phyloP scores from a whole-genome alignment of 163 green algal species.

The Chlorella variabilis region DNA sequence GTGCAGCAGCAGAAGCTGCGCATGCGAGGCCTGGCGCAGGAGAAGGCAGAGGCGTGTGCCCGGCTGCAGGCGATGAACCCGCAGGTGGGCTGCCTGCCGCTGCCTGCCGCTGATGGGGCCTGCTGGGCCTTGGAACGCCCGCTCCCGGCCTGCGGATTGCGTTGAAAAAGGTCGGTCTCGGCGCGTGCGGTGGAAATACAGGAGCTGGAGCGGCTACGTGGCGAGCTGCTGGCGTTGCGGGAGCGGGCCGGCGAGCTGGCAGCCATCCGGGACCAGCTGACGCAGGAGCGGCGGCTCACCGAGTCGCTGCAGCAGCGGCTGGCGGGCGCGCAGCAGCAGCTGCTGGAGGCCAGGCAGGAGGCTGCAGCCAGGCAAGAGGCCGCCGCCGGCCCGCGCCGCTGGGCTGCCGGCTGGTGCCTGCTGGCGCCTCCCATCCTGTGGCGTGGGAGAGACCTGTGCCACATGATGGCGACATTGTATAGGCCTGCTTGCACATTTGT shows the following conservation, averaged over 20 bases:
- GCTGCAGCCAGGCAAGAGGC: slow-evolving; percentile 29
- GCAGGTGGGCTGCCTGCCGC: slow-evolving; percentile 15
- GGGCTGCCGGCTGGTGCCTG: background rate
- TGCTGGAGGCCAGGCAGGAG: slow-evolving; percentile 31
- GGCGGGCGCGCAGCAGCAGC: slow-evolving; percentile 56
- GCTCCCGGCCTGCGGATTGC: too few relatives aligned
- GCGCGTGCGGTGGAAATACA: background rate
- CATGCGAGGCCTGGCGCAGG: slow-evolving; percentile 64
- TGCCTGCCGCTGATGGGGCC: background rate
- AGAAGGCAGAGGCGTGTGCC: slow-evolving; percentile 54
- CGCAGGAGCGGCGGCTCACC: slow-evolving; percentile 28
- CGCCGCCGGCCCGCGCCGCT: too few relatives aligned
- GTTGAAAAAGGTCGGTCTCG: too few relatives aligned
- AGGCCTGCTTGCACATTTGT: background rate
- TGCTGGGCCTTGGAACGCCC: too few relatives aligned
- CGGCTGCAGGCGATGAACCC: slow-evolving; percentile 58
- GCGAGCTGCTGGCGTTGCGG: slow-evolving; percentile 53
- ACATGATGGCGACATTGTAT: too few relatives aligned
- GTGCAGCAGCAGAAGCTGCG: slow-evolving; percentile 74
- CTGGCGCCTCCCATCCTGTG: too few relatives aligned
- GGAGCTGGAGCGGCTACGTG: slow-evolving; percentile 61
- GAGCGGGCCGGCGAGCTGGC: slow-evolving; percentile 44
- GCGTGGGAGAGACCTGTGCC: background rate
- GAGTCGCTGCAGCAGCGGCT: slow-evolving; percentile 55
- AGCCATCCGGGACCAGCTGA: slow-evolving; percentile 33